Evolutionary conservation across 2,329 filamentous ascomycete species (phyloP).

Genomic region (Diplodia sapinea): DNA sequence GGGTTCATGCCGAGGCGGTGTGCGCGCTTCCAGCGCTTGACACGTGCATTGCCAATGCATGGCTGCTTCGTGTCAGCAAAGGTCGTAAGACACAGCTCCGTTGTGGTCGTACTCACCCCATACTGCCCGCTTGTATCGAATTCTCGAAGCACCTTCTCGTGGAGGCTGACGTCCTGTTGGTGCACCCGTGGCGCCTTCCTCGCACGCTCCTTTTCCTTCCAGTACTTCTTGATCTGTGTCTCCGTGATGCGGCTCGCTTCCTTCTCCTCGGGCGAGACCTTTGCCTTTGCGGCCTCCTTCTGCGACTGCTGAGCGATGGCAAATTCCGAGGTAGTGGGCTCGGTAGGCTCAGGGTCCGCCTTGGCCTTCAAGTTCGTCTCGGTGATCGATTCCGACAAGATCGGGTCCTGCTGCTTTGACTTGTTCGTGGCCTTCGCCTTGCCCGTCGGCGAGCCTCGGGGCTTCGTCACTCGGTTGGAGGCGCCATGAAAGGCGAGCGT

Average conservation of each 20-base stretch:
- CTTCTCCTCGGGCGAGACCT: slow-evolving; percentile 53
- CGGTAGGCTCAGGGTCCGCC: slow-evolving; percentile 35
- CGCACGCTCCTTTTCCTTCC: slow-evolving; percentile 72
- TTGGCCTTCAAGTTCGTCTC: slow-evolving; percentile 37
- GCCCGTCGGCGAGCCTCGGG: slow-evolving; percentile 44
- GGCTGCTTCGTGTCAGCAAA: slow-evolving; percentile 62
- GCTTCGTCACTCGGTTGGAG: slow-evolving; percentile 64
- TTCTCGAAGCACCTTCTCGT: slow-evolving; percentile 87
- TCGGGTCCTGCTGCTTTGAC: slow-evolving; percentile 50
- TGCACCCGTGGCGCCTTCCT: slow-evolving; percentile 75
- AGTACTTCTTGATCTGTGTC: slow-evolving; percentile 76
- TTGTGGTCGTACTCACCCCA: slow-evolving; percentile 67
- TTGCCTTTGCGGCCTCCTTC: slow-evolving; percentile 44
- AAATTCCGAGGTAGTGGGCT: slow-evolving; percentile 48
- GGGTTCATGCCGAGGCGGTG: slow-evolving; percentile 82
- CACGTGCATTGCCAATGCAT: slow-evolving; percentile 80
- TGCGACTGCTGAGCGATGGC: slow-evolving; percentile 49
- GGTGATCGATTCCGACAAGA: slow-evolving; percentile 43
- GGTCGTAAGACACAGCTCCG: slow-evolving; percentile 9
- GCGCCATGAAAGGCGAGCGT: slow-evolving; percentile 68
- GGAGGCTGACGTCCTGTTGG: slow-evolving; percentile 71
- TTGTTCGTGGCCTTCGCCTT: slow-evolving; percentile 38
- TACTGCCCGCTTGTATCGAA: slow-evolving; percentile 93
- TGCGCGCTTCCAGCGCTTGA: slow-evolving; percentile 87
- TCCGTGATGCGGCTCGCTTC: slow-evolving; percentile 70